These are phyloP conservation scores for Cladosporium sp. DNA, from an alignment of 2,329 filamentous ascomycete species.

Conservation along the genomic window DNA sequence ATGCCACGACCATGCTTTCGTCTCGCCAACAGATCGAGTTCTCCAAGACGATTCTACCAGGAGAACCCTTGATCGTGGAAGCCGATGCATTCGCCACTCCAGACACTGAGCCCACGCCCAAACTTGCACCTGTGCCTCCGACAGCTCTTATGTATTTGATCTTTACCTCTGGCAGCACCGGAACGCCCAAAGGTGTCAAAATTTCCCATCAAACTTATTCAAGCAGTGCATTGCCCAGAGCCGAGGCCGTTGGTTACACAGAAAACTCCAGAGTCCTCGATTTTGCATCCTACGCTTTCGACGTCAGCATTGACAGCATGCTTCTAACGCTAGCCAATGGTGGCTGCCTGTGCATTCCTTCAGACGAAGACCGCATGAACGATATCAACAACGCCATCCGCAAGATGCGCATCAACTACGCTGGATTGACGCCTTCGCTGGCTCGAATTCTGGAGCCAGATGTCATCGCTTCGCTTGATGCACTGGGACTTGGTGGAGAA, in stretches of 20 bases:
- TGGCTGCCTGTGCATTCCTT: conserved; percentile 28
- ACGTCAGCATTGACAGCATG: conserved; percentile 21
- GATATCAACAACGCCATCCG: conserved; percentile 46
- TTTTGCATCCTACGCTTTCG: conserved; percentile 23
- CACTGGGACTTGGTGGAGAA: conserved; percentile 37
- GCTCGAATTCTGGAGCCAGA: conserved; percentile 41
- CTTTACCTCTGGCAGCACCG: conserved; percentile 26
- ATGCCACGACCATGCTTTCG: conserved; percentile 16
- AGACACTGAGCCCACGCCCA: not conserved
- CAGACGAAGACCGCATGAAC: conserved; percentile 24
- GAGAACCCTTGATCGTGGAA: conserved; percentile 20
- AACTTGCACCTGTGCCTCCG: conserved; percentile 13
- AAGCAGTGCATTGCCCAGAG: conserved; percentile 49
- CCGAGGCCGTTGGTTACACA: conserved; percentile 7
- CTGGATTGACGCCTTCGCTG: conserved; percentile 48
- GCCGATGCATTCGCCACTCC: conserved; percentile 12
- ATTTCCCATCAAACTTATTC: conserved; percentile 54
- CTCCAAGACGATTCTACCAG: conserved; percentile 23
- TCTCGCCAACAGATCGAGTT: conserved; percentile 22
- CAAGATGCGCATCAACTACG: conserved; percentile 42
- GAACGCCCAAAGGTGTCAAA: conserved; percentile 22
- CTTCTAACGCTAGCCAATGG: conserved; percentile 22
- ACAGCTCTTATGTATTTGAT: conserved; percentile 26
- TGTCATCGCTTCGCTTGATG: conserved; percentile 43
- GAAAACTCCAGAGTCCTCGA: conserved; percentile 17